Evolutionary conservation across 2,329 filamentous ascomycete species (phyloP), one percentile per base, ranked within the genome.

Genomic region (Rhynchosporium secalis): DNA sequence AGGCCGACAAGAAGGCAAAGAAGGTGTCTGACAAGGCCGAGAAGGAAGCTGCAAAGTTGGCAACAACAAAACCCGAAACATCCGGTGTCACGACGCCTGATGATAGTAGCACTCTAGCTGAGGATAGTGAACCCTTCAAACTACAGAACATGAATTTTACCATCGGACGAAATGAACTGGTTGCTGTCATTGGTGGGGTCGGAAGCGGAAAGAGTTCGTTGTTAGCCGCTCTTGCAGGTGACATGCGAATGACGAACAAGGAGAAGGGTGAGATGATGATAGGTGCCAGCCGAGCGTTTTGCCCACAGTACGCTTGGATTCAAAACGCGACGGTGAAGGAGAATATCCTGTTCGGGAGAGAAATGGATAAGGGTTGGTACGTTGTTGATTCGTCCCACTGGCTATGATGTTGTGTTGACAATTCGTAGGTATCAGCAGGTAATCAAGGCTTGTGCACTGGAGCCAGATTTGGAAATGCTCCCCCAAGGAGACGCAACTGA

Each of bases 261-360:
- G 96, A 90, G 0, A 78, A 77, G 3, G 92, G 92, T 10, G 82
- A 88, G 43, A 83, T 96, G 5, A 83, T 85, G 0, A 83, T 95
- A 69, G 91, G 93, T 46, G 91, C 91, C 0, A 88, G 86, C 3
- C 83, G 93, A 65, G 91, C 94, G 0, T 97, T 96, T 71, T 98
- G 95, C 68, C 94, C 94, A 0, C 94, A 99, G 73, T 96, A 96
- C 72, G 91, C 95, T 0, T 99, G 95, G 95, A 96, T 99, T 55
- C 94, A 98, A 73, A 98, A 98, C 72, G 83, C 92, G 0, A 91
- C 89, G 0, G 84, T 98, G 3, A 87, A 86, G 65, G 86, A 96
- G 40, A 99, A 99, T 71, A 96, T 99, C 63, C 77, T 92, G 0
- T 98, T 98, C 71, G 94, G 94, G 10, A 94, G 92, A 69, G 83